These are phyloP conservation scores for Mycena haematopus DNA, from an alignment of 768 basidiomycete species.

Conservation along the genomic window DNA sequence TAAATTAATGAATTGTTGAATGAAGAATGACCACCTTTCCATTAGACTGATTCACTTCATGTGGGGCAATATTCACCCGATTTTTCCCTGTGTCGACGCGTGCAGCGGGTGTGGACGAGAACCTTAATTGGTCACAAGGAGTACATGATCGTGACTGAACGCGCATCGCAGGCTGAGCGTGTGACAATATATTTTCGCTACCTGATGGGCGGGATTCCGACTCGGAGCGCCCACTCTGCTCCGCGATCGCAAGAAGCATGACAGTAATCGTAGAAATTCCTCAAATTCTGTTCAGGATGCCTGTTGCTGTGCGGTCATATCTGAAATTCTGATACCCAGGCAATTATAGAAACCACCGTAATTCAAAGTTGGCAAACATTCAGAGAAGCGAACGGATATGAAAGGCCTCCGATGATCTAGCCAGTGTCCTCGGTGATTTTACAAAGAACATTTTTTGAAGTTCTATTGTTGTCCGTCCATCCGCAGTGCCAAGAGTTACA, in stretches of 20 bases:
- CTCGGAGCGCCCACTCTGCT: background rate
- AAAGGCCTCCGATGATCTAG: background rate
- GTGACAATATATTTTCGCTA: background rate
- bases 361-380: background rate
- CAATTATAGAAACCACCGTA: no score
- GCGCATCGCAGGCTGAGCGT: no score
- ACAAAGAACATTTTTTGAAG: background rate
- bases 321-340: no score
- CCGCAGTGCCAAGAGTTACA: background rate
- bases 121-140: no score
- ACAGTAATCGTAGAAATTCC: slow-evolving; percentile 8
- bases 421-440: background rate
- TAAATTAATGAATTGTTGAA: no score
- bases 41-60: no score
- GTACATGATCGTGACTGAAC: no score
- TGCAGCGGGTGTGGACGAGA: no score
- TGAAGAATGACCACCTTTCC: no score
- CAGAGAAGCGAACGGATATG: slow-evolving; percentile 6
- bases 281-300: slow-evolving; percentile 1
- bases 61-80: no score
- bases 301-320: no score
- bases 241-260: background rate
- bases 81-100: no score
- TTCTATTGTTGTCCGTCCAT: background rate
- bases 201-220: background rate